Percentiles rank a stretch among this genome's conserved stretches.
phyloP scores from a whole-genome alignment of 306 rosid species.

The Cercis canadensis region DNA sequence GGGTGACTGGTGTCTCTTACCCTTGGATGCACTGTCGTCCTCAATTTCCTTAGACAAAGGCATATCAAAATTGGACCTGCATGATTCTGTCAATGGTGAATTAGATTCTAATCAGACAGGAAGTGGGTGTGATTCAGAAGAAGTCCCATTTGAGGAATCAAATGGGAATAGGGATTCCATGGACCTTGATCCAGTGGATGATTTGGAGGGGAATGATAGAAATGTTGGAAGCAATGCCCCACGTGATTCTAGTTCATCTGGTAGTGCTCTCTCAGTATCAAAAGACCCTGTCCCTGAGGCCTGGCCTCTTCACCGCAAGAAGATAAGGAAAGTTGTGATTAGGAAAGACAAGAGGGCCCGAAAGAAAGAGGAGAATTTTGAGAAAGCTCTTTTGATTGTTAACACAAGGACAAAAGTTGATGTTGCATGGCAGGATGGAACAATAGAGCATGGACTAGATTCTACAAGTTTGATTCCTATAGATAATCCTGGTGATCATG shows the following conservation, averaged over 20 bases:
- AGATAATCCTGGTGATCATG: constrained; percentile 96
- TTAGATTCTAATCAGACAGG: constrained; percentile 70
- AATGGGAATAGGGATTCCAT: constrained; percentile 62
- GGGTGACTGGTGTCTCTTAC: constrained; percentile 98
- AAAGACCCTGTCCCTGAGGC: constrained; percentile 80
- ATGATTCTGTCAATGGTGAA: constrained; percentile 57
- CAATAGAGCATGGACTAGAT: constrained; percentile 51
- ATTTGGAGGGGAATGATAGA: constrained; percentile 56
- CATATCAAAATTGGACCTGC: constrained; percentile 60
- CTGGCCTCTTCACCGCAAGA: constrained; percentile 92
- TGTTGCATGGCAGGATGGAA: constrained; percentile 98
- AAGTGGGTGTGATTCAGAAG: constrained; percentile 80
- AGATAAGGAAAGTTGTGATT: constrained; percentile 85
- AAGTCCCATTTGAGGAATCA: constrained; percentile 65
- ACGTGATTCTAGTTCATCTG: constrained; percentile 66
- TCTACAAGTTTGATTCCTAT: constrained; percentile 82
- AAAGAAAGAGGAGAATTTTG: constrained; percentile 91
- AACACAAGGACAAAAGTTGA: constrained; percentile 82
- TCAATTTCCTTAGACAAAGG: constrained; percentile 56
- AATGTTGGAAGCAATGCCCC: constrained; percentile 51
- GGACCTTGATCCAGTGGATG: constrained; percentile 66
- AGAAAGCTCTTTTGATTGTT: constrained; percentile 84
- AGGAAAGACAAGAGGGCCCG: constrained; percentile 88
- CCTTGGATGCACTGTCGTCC: constrained; percentile 48
- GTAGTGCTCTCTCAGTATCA: constrained; percentile 67